phyloP scores from a whole-genome alignment of 2,329 filamentous ascomycete species.

The Beauveria scarabaeidicola region DNA sequence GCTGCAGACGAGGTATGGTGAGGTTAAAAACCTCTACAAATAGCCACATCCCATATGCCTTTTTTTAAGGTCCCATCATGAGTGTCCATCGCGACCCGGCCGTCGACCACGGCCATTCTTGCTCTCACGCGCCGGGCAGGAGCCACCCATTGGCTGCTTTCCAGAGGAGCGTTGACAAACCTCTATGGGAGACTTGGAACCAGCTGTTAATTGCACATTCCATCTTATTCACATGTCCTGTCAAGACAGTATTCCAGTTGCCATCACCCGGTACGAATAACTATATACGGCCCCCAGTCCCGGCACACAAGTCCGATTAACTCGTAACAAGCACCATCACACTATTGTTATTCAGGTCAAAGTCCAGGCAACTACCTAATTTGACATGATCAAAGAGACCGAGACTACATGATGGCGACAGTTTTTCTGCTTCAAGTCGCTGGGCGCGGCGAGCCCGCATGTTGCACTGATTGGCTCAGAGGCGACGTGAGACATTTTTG shows the following conservation, averaged over 20 bases:
- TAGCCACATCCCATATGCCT: background rate
- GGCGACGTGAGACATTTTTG: background rate
- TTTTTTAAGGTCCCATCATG: background rate
- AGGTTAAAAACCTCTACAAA: background rate
- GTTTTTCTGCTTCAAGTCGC: background rate
- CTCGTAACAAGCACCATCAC: background rate
- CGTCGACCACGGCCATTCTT: slow-evolving; percentile 4
- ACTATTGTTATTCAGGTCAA: background rate
- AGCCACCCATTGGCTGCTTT: background rate
- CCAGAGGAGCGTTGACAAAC: background rate
- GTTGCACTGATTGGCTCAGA: slow-evolving; percentile 1
- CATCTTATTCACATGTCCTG: background rate
- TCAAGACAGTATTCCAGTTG: background rate
- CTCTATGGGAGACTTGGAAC: background rate
- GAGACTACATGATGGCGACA: background rate
- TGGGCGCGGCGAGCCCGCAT: background rate
- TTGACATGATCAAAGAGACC: background rate
- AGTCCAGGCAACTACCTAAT: background rate
- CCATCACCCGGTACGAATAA: background rate
- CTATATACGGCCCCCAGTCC: background rate
- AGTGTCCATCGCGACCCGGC: background rate
- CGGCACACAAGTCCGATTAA: background rate
- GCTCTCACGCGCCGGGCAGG: slow-evolving; percentile 4
- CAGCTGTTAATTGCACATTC: background rate
- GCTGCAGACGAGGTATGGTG: background rate